Base-by-base conservation (phyloP, 192 early-diverging fungal genomes). In the Gorgonomyces haynaldii region DNA sequence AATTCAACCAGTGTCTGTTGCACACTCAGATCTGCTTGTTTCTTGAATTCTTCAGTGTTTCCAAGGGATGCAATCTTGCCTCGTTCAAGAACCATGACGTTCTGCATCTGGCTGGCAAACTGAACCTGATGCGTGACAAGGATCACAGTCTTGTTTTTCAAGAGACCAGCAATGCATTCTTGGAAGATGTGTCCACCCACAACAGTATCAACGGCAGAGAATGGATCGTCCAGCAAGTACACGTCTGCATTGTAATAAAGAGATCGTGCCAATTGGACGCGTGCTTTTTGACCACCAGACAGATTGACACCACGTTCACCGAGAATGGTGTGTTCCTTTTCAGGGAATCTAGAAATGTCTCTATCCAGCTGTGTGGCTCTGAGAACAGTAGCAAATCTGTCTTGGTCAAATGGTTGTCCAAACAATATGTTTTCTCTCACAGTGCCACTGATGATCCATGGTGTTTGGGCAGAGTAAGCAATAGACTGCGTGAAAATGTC, bases 231-330 rank as follows among this genome's bases (percentile, higher is more conserved):
- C 5, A 55, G 13, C 0, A 49, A 26, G 24, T 49, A 52, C 2
- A 41, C 9, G 15, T 61, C 60, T n/a, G 60, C 53, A 37, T 56
- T 50, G 30, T 26, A 30, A 37, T 66, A 66, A n/a, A 50, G 36
- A 0, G 64, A 50, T 23, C 64, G 28, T 19, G 64, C 64, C 10
- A 66, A 52, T 1, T 44, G 47, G 3, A 66, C 22, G 12, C 64
- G 54, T 1, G 64, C 63, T 28, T 44, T 66, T 22, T 66, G 64
- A 5, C 64, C 64, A 10, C 64, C 64, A 13, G 27, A 37, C 8
- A 66, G 40, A 13, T 58, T 67, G 8, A 66, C 54, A 19, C 64
- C 64, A 37, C 64, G 40, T 48, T 66, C 64, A 12, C 64, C 64
- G 34, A 66, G 37, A 8, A 67, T 27, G 15, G 64, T 66, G n/a